Evolutionary conservation across 169 alveolate species (phyloP), one percentile per base, ranked within the genome.

Genomic region (Fabrea salina): DNA sequence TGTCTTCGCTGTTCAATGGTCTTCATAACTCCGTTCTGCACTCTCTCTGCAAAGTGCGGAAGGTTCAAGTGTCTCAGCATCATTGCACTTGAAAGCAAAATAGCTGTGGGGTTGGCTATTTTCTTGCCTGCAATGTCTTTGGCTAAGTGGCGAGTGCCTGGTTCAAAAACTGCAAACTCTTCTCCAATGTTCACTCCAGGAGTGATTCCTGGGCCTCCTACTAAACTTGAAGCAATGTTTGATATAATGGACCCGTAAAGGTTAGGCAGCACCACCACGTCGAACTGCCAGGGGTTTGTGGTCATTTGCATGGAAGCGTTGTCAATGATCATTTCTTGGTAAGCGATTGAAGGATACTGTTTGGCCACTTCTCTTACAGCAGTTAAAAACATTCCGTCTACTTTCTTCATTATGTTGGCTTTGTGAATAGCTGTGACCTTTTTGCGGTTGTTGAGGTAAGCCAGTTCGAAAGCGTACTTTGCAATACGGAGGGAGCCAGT

Each of bases 371-470:
- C 84, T 67, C 93, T 77, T 39, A 83, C 82, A 0, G 88, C 90
- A 74, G 80, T 78, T 22, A 87, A 64, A 58, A 83, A 87, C 30
- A 49, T 30, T 35, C 93, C 93, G 75, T 87, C 93, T 0, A 64
- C 87, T 30, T 61, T 44, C 51, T 83, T 83, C 93, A 87, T 87
- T 22, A 87, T 83, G 56, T 83, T 87, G 7, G 93, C 93, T 50
- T 87, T 87, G 58, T 87, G 93, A 22, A 87, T 83, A 57, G 89
- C 89, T 8, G 90, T 83, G n/a, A 87, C 88, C 74, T 82, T 83
- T 79, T 81, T 81, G 51, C 93, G 57, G 27, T 83, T 83, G 27
- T 75, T 58, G 16, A 83, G 57, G 40, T 76, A 80, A 32, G 90
- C 90, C 68, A 75, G 78, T 27, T 87, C 88, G 59, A 87, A 87